Conservation (phyloP, 1,284 basidiomycete genomes). For the Leccinum huronense region DNA sequence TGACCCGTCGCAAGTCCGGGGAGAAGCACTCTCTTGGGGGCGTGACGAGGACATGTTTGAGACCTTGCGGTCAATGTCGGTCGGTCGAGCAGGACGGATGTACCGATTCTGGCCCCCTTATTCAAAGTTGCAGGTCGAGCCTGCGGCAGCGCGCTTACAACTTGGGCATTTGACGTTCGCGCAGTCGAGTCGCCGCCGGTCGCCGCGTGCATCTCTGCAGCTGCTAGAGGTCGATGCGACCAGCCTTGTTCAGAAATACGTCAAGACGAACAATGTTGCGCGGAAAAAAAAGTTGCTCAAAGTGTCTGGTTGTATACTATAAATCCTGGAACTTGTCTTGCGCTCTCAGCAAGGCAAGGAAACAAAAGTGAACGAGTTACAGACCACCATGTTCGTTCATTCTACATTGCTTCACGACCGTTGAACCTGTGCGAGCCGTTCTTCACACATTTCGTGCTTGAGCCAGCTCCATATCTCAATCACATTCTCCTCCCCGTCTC, state of each 20-base stretch:
- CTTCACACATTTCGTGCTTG: slow-evolving; percentile 21
- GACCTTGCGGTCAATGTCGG: slow-evolving; percentile 88
- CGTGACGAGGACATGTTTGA: slow-evolving; percentile 62
- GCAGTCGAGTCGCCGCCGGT: slow-evolving; percentile 95
- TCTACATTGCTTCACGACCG: too few species aligned
- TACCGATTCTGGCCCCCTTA: neutral
- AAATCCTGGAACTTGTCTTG: too few species aligned
- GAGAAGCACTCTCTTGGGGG: slow-evolving; percentile 69
- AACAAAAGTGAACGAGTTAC: too few species aligned
- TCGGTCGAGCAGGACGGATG: slow-evolving; percentile 1
- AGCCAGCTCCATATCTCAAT: slow-evolving; percentile 29
- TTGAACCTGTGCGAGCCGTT: too few species aligned
- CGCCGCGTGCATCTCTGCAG: slow-evolving; percentile 48
- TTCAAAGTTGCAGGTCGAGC: slow-evolving; percentile 84
- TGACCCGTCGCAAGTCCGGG: slow-evolving; percentile 52
- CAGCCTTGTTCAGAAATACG: too few species aligned
- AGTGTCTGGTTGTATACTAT: too few species aligned
- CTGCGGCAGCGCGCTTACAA: slow-evolving; percentile 87
- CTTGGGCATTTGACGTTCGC: slow-evolving; percentile 74
- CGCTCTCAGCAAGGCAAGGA: too few species aligned
- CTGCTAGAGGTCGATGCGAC: too few species aligned
- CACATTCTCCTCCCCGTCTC: neutral
- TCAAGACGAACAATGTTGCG: too few species aligned
- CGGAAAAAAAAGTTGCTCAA: too few species aligned
- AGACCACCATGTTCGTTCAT: too few species aligned